Evolutionary conservation across 2,329 filamentous ascomycete genomes (phyloP), one percentile per base, ranked within the genome.

Genomic region (Akanthomyces uredinophilus): DNA sequence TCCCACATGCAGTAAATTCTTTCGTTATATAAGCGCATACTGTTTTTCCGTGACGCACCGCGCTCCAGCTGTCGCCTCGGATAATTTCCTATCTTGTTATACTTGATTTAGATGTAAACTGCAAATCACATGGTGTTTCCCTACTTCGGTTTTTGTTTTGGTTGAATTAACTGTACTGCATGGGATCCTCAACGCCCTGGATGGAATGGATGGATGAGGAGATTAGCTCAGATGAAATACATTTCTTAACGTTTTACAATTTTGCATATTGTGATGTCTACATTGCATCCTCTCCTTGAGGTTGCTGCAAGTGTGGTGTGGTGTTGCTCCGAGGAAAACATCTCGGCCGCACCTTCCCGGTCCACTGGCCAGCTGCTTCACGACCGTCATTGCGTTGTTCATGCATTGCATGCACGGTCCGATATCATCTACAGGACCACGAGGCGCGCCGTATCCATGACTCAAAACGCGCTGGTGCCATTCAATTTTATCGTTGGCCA

Each of bases 1-100:
- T 78, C 82, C 68, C 83, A 86, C 71, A 67, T 85, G 47, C 63
- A 73, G 69, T 77, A 75, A 58, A 75, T 4, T 24, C 20, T 56
- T 24, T 44, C 4, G 22, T 47, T 32, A 54, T 54, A 49, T 51
- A 56, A 14, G n/a, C 46, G n/a, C 27, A 60, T 53, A 37, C 16
- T 52, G 29, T 20, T 35, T n/a, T 44, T 4, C 4, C 18, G 47
- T 44, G n/a, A 32, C 18, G 22, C 18, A 29, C 24, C 20, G 8
- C 27, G 20, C 13, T 11, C n/a, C 46, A 24, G 3, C 7, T 35
- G 46, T 50, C 5, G 56, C 6, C 35, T 29, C 46, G 18, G 46
- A 20, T 37, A 37, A 13, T 61, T 54, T 61, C 46, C 43, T 61
- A 43, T 11, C 22, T n/a, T 55, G 59, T 61, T 18, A 49, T 29